Percentiles rank a stretch among this genome's conserved stretches.
Conservation (phyloP, 345 rosid genomes). For the Murraya paniculata region DNA sequence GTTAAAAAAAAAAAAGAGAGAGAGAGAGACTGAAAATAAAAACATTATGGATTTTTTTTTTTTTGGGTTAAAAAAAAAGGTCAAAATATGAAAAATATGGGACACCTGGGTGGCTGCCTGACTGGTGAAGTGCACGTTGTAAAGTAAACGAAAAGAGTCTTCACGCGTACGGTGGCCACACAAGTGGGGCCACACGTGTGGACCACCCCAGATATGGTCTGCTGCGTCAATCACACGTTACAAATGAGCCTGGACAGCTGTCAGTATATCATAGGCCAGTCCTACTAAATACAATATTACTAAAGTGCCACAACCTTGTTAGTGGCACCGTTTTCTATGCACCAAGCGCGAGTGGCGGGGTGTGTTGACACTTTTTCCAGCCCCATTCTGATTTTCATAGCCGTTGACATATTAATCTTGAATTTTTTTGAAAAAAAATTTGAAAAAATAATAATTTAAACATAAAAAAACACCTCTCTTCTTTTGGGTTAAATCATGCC, state of each 20-base stretch:
- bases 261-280: background rate
- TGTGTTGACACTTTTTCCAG: constrained; percentile 31
- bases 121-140: constrained; percentile 24
- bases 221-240: constrained; percentile 38
- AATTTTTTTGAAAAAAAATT: background rate
- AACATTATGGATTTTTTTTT: background rate
- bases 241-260: constrained; percentile 2
- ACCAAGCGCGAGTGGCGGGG: constrained; percentile 50
- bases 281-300: no score
- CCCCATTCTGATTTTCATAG: constrained; percentile 19
- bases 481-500: constrained; percentile 21
- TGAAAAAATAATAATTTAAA: background rate
- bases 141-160: constrained; percentile 11
- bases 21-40: background rate
- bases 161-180: constrained; percentile 43
- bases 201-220: constrained; percentile 30
- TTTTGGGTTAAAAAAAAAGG: background rate
- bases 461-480: constrained; percentile 12
- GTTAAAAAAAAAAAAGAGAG: no score
- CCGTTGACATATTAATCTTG: constrained; percentile 34
- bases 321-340: constrained; percentile 30
- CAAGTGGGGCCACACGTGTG: constrained; percentile 23
- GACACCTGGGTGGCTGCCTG: constrained; percentile 15
- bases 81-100: background rate
- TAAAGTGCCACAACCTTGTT: background rate